Evolutionary conservation across 331 rosid species (phyloP).

Genomic region (Acacia pycnantha): DNA sequence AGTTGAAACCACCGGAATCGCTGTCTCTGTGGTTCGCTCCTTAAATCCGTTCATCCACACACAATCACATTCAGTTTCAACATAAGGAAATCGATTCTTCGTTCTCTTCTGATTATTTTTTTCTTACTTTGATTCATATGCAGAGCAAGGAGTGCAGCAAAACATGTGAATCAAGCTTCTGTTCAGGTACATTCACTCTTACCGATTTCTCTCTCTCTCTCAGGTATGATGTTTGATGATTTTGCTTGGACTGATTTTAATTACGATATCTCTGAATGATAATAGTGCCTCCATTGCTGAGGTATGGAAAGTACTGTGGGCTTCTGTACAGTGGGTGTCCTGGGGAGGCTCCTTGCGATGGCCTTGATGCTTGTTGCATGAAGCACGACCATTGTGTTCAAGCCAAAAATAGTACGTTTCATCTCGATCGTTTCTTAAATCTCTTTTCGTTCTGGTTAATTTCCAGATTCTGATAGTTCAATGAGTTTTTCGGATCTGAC

Average conservation of each 20-base stretch:
- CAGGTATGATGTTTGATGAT: background rate
- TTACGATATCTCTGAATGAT: background rate
- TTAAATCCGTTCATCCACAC: background rate
- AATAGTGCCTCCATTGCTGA: conserved; percentile 81
- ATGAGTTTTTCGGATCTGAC: conserved; percentile 17
- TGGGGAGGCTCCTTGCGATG: conserved; percentile 94
- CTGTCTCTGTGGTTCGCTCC: conserved; percentile 59
- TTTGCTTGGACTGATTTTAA: background rate
- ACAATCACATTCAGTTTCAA: background rate
- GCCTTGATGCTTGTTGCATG: conserved; percentile 92
- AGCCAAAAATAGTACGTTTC: conserved; percentile 64
- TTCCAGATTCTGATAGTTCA: background rate
- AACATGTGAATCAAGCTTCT: conserved; percentile 86
- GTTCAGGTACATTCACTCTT: conserved; percentile 52
- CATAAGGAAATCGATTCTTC: background rate
- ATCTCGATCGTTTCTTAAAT: background rate
- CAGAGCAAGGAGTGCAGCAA: conserved; percentile 87
- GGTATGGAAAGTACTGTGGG: conserved; percentile 98
- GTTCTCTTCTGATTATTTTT: background rate
- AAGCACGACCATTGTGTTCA: conserved; percentile 79
- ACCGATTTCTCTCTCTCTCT: background rate
- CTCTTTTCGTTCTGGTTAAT: background rate
- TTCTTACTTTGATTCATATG: conserved; percentile 2
- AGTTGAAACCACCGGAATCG: conserved; percentile 61
- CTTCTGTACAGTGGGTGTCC: conserved; percentile 91